Base-by-base conservation (phyloP, 1,139 yeast genomes). In the Kodamaea anthophila region DNA sequence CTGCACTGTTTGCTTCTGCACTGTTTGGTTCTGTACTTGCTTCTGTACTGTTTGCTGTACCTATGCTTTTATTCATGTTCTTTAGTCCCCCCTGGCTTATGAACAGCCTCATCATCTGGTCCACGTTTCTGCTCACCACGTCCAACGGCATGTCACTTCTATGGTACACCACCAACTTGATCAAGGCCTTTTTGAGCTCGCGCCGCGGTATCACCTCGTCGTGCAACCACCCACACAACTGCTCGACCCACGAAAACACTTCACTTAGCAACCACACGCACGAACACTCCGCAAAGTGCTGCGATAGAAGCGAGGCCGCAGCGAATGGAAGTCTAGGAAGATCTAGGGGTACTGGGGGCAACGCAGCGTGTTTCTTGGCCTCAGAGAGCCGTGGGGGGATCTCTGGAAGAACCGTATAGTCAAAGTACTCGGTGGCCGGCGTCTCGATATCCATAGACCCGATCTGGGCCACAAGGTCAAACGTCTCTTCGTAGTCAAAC, bases 271-370 rank as follows among this genome's bases (percentile, higher is more conserved):
- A 67, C 70, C 66, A 67, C 27, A 55, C 61, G 3, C 29, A 56
- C 28, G 33, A 46, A 50, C 66, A 74, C 31, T 37, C 43, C 22
- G 46, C 50, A 33, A 74, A 64, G 39, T 76, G 80, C 13, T 59
- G 56, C 19, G 63, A 61, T n/a, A 61, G 64, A 24, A 77, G 51
- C 1, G 70, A 53, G 4, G 71, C 63, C 0, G 80, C 65, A 6
- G 72, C 51, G 38, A 77, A 77, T 3, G 81, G 82, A 9, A 77
- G 57, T 26, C 67, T 63, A 0, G 84, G 84, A 10, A 75, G 55
- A 20, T 71, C 74, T 15, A 63, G 42, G 1, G 82, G 81, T 4
- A 69, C 62, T 0, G 71, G 68, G 0, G 79, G 79, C 13, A 74
- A 47, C 4, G 40, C 44, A n/a, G 45, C 51, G 14, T 43, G 40